Conservation (phyloP, 495 filamentous ascomycete species). For the Neurospora hispaniola region DNA sequence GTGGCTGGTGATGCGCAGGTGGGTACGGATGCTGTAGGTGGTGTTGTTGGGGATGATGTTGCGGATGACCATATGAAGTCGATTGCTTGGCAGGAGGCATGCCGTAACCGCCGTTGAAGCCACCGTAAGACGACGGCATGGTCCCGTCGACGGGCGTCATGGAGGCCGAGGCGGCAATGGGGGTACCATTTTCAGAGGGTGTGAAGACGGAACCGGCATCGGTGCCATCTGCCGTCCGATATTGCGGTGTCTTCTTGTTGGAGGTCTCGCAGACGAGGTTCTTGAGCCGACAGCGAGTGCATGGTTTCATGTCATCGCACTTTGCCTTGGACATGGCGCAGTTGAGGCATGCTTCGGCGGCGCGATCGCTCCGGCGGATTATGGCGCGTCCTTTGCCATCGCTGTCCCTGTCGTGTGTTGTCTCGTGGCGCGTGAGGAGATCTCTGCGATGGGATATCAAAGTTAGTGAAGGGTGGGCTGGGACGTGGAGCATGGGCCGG, state of each 20-base stretch:
- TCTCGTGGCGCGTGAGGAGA: constrained; percentile 16
- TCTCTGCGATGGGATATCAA: constrained; percentile 3
- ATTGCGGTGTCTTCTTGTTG: constrained; percentile 4
- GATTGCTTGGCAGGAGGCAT: background rate
- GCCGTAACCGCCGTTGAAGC: background rate
- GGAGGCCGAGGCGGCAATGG: background rate
- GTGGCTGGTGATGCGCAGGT: background rate
- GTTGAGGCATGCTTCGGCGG: constrained; percentile 11
- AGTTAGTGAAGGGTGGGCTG: too few species aligned
- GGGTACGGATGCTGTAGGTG: background rate
- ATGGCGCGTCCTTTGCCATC: constrained; percentile 10
- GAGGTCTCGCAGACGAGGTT: constrained; percentile 7
- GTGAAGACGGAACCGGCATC: background rate
- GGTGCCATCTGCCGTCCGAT: constrained; percentile 2
- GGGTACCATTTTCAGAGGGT: background rate
- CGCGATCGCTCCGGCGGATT: constrained; percentile 13
- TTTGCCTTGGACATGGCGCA: constrained; percentile 16
- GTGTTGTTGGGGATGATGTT: background rate
- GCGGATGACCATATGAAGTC: background rate
- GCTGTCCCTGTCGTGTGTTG: constrained; percentile 14
- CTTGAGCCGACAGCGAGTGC: constrained; percentile 12
- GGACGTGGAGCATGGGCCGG: background rate
- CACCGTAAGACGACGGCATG: background rate
- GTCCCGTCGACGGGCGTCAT: background rate
- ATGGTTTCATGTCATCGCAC: constrained; percentile 20